Base-by-base conservation (phyloP, 257 asterid species). In the Gentiana macrophylla region DNA sequence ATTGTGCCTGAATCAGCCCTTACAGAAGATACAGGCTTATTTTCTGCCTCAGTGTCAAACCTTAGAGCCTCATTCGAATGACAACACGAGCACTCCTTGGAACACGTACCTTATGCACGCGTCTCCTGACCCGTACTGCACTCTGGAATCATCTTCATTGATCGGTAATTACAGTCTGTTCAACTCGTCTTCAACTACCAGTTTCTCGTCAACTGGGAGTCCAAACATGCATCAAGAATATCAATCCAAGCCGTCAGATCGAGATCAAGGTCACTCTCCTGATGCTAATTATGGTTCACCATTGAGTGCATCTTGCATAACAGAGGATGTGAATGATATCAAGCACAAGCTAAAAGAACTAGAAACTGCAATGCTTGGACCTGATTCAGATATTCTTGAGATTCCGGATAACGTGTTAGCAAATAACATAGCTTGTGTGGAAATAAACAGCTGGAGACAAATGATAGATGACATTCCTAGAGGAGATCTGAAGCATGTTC, bases 301-400 rank as follows among this genome's bases (percentile, higher is more conserved):
- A 10, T 61, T 66, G 24, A 78, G 77, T 33, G 85, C 70, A 12
- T 77, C 86, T 46, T 72, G 82, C 52, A 59, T 66, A 32, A 72
- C 81, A 1, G 84, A 84, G 49, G 86, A 80, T 37, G 69, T 57
- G 55, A 56, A 57, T 57, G 78, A 69, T 60, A 59, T 84, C 41
- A 83, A 66, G 79, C 76, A 74, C 78, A 85, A 80, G 70, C 70
- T 89, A 50, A 81, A 66, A 67, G 94, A 89, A 57, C 79, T 89
- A 13, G 97, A 89, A 72, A 67, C 69, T 0, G 89, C 61, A 9
- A 89, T 83, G 95, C 60, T 89, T 53, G 95, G 95, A 3, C 95
- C 97, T 0, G 95, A 88, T 68, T 60, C 76, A 2, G 92, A 84
- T 55, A 12, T 71, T 55, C 71, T 73, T 9, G 80, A 73, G 59